phyloP scores from a whole-genome alignment of 164 flowering plant species.

The Tinospora cordifolia region DNA sequence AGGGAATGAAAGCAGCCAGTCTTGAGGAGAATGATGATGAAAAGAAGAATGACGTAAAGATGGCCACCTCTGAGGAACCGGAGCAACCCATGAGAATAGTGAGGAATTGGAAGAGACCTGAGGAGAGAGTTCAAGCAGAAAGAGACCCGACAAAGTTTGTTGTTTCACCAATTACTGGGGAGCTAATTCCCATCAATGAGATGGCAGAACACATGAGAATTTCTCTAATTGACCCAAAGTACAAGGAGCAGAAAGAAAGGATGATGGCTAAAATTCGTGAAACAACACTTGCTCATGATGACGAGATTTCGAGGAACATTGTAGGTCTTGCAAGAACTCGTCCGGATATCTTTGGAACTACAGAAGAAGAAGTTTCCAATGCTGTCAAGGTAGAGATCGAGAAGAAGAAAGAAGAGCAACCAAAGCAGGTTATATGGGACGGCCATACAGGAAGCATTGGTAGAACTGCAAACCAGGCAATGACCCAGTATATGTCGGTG shows the following conservation, averaged over 20 bases:
- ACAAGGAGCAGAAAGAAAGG: slow-evolving; percentile 94
- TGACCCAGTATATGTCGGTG: slow-evolving; percentile 58
- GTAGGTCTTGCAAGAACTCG: slow-evolving; percentile 94
- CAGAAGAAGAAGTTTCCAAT: slow-evolving; percentile 99
- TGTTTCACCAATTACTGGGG: slow-evolving; percentile 94
- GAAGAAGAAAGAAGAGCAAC: slow-evolving; percentile 95
- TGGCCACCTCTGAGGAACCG: slow-evolving; percentile 41
- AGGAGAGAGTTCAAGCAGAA: slow-evolving; percentile 85
- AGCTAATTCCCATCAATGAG: slow-evolving; percentile 79
- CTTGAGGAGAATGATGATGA: slow-evolving; percentile 58
- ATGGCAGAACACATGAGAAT: slow-evolving; percentile 99
- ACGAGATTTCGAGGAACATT: slow-evolving; percentile 90
- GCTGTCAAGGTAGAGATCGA: slow-evolving; percentile 98
- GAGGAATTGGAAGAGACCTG: slow-evolving; percentile 98
- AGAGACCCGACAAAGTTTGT: slow-evolving; percentile 78
- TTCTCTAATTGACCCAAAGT: slow-evolving; percentile 97
- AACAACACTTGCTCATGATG: slow-evolving; percentile 96
- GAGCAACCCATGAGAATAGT: slow-evolving; percentile 94
- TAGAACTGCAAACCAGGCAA: slow-evolving; percentile 92
- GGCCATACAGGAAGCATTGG: slow-evolving; percentile 98
- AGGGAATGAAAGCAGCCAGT: slow-evolving; percentile 83
- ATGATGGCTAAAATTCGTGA: slow-evolving; percentile 97
- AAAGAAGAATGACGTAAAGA: slow-evolving; percentile 35
- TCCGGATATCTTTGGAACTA: slow-evolving; percentile 98
- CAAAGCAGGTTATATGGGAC: slow-evolving; percentile 98